These are phyloP conservation scores for Cryptococcus maquisensis DNA, from an alignment of 1,284 basidiomycete genomes.

Conservation along the genomic window DNA sequence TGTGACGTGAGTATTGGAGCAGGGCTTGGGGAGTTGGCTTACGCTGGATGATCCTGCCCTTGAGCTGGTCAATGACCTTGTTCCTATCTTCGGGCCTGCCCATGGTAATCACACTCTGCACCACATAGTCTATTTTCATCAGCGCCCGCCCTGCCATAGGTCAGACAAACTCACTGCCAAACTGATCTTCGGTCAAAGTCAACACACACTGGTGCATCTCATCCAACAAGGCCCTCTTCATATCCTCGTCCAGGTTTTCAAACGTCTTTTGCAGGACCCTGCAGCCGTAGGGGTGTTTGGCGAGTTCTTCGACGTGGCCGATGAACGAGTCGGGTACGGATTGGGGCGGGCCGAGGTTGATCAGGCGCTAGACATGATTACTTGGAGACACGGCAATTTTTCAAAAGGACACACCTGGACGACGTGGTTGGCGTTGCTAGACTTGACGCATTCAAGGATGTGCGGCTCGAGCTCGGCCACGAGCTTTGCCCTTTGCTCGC, in stretches of 20 bases:
- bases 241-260: conserved; percentile 70
- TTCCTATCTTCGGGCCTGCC: conserved; percentile 67
- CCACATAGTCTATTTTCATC: conserved; percentile 69
- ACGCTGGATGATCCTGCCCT: conserved; percentile 68
- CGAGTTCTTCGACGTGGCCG: conserved; percentile 76
- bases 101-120: conserved; percentile 87
- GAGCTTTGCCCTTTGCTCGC: conserved; percentile 70
- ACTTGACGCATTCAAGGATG: conserved; percentile 81
- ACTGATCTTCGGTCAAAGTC: conserved; percentile 78
- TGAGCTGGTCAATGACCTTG: conserved; percentile 66
- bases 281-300: conserved; percentile 90
- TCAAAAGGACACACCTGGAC: conserved; percentile 47
- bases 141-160: neutral
- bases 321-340: conserved; percentile 72
- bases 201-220: conserved; percentile 72
- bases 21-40: conserved; percentile 8
- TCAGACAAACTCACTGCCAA: conserved; percentile 62
- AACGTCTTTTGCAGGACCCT: conserved; percentile 91
- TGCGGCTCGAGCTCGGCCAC: conserved; percentile 77
- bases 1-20: neutral
- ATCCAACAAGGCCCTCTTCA: conserved; percentile 70
- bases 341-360: conserved; percentile 72
- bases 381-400: neutral
- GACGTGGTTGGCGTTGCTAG: conserved; percentile 94
- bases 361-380: conserved; percentile 49